Percentiles rank a stretch among this genome's conserved stretches.
These are phyloP conservation scores for Linaria vulgaris DNA, from an alignment of 257 asterid species.

Conservation along the genomic window DNA sequence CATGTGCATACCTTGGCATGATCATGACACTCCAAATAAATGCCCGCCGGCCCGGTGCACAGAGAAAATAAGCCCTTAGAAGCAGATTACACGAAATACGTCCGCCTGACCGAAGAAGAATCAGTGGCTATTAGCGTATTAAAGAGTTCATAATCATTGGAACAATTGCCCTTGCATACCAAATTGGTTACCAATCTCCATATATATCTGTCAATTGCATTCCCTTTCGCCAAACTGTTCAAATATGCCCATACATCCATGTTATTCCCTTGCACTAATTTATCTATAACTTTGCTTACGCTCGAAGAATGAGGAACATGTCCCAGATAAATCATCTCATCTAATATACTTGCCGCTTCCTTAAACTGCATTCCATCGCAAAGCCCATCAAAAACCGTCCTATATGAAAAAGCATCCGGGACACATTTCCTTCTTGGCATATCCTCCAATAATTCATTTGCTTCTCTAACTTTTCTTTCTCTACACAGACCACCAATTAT, in stretches of 20 bases:
- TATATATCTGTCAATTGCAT: conserved; percentile 42
- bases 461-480: conserved; percentile 49
- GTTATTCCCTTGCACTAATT: conserved; percentile 36
- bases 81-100: not conserved
- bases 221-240: conserved; percentile 45
- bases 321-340: conserved; percentile 77
- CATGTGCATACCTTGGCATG: not conserved
- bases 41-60: not conserved
- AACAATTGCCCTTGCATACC: conserved; percentile 34
- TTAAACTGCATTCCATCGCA: conserved; percentile 50
- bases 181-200: conserved; percentile 52
- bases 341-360: conserved; percentile 60
- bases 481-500: conserved; percentile 59
- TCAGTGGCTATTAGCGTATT: conserved; percentile 26
- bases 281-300: conserved; percentile 36
- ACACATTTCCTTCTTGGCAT: conserved; percentile 62
- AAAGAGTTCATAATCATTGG: conserved; percentile 37
- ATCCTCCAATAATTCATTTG: conserved; percentile 66
- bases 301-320: conserved; percentile 45
- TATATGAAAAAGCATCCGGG: conserved; percentile 68
- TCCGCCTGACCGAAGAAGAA: conserved; percentile 16
- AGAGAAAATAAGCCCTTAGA: conserved; percentile 8
- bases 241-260: conserved; percentile 39
- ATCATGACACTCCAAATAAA: not conserved
- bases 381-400: conserved; percentile 61